Evolutionary conservation across 345 rosid species (phyloP).

Genomic region (Pugionium dolabratum): DNA sequence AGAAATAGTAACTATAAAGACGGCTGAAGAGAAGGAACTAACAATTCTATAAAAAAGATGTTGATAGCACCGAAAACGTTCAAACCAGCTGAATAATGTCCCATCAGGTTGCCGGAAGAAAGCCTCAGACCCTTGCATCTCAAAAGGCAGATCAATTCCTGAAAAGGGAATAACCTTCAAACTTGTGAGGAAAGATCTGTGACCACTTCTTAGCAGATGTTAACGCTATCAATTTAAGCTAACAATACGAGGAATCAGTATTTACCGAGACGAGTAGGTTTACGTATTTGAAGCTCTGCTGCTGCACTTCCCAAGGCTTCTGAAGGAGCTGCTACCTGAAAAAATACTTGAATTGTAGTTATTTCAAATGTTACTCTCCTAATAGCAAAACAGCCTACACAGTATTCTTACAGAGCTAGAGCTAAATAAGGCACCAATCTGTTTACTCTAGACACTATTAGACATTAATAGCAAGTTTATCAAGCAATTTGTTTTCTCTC

Average conservation of each 20-base stretch:
- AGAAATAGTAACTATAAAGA: neutral
- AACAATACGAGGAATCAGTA: neutral
- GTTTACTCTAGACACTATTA: neutral
- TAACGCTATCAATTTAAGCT: neutral
- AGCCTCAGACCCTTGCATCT: slow-evolving; percentile 75
- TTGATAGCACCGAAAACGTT: slow-evolving; percentile 75
- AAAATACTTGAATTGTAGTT: slow-evolving; percentile 4
- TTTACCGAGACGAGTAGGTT: slow-evolving; percentile 73
- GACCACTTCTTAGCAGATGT: neutral
- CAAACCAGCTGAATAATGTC: slow-evolving; percentile 84
- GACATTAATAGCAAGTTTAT: slow-evolving; percentile 13
- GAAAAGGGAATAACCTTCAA: slow-evolving; percentile 30
- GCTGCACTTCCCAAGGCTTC: slow-evolving; percentile 73
- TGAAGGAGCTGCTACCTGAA: slow-evolving; percentile 76
- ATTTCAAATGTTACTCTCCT: slow-evolving; percentile 11
- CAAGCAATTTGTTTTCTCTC: neutral
- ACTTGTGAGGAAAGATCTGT: neutral
- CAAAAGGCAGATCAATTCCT: slow-evolving; percentile 94
- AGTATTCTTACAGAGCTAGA: neutral
- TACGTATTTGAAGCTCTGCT: slow-evolving; percentile 71
- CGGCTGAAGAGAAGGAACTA: slow-evolving; percentile 31
- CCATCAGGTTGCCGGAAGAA: slow-evolving; percentile 84
- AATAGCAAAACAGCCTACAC: neutral
- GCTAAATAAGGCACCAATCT: slow-evolving; percentile 1
- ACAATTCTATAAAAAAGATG: slow-evolving; percentile 71